These are phyloP conservation scores for Amesomyces nigricolor DNA, from an alignment of 2,329 filamentous ascomycete genomes.

Conservation along the genomic window DNA sequence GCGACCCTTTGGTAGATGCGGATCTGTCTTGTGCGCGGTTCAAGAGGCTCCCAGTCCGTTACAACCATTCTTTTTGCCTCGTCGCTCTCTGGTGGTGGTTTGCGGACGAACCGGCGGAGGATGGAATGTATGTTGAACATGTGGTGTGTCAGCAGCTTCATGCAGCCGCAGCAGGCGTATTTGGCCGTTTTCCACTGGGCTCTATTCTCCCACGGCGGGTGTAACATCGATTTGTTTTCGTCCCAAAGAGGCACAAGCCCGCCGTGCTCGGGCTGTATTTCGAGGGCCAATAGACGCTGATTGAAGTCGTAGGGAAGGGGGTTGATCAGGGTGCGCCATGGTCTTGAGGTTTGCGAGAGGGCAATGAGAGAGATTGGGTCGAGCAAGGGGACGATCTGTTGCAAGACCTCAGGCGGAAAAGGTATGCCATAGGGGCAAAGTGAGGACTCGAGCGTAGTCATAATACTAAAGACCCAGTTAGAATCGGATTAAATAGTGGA, in stretches of 20 bases:
- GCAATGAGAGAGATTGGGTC: slow-evolving; percentile 23
- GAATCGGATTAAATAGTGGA: too few species aligned
- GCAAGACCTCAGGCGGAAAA: slow-evolving; percentile 13
- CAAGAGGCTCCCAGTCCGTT: slow-evolving; percentile 21
- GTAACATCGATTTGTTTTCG: neutral
- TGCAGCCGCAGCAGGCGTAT: slow-evolving; percentile 24
- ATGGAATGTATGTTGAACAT: slow-evolving; percentile 24
- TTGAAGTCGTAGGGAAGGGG: slow-evolving; percentile 16
- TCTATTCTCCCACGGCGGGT: slow-evolving; percentile 4
- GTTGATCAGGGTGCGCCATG: slow-evolving; percentile 14
- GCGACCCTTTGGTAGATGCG: slow-evolving; percentile 3
- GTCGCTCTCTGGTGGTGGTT: slow-evolving; percentile 17
- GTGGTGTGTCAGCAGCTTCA: slow-evolving; percentile 21
- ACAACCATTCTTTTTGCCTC: slow-evolving; percentile 7
- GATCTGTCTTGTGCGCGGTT: neutral
- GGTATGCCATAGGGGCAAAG: neutral
- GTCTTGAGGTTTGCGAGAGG: slow-evolving; percentile 16
- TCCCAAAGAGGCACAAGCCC: slow-evolving; percentile 20
- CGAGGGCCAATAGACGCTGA: slow-evolving; percentile 23
- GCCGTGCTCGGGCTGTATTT: slow-evolving; percentile 20
- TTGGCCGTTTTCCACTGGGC: slow-evolving; percentile 14
- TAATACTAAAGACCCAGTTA: too few species aligned
- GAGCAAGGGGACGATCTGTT: slow-evolving; percentile 11
- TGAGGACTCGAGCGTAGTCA: too few species aligned
- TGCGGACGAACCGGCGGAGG: slow-evolving; percentile 15